Conservation (phyloP, 495 filamentous ascomycete genomes). For the Pyrenopolyporus hunteri region DNA sequence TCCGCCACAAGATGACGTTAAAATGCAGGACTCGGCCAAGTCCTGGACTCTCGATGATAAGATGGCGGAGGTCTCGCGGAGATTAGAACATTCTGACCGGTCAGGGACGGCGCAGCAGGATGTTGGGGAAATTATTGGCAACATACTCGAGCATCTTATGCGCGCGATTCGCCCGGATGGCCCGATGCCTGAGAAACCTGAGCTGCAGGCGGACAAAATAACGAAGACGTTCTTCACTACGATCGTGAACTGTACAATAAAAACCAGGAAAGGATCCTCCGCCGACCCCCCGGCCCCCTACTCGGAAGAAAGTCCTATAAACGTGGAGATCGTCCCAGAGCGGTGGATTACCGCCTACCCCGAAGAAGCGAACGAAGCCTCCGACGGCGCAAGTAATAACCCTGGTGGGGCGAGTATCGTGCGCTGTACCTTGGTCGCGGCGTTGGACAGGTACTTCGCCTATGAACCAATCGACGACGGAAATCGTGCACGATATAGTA, state of each 20-base stretch:
- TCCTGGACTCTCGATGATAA: constrained; percentile 48
- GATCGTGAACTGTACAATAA: constrained; percentile 50
- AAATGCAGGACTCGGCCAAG: constrained; percentile 28
- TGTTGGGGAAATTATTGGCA: constrained; percentile 92
- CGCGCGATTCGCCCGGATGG: constrained; percentile 76
- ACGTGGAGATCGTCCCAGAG: constrained; percentile 44
- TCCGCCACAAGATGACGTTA: constrained; percentile 19
- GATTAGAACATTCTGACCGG: constrained; percentile 51
- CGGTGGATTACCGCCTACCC: constrained; percentile 53
- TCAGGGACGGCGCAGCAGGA: constrained; percentile 72
- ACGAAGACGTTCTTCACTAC: constrained; percentile 64
- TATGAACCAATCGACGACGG: constrained; percentile 71
- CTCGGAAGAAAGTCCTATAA: constrained; percentile 37
- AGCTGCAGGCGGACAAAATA: constrained; percentile 75
- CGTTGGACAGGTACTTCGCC: constrained; percentile 84
- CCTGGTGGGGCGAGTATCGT: constrained; percentile 36
- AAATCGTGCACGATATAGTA: constrained; percentile 70
- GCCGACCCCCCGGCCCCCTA: background rate
- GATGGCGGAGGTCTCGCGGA: constrained; percentile 44
- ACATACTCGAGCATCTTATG: constrained; percentile 86
- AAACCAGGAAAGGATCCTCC: constrained; percentile 33
- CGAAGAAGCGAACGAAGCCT: constrained; percentile 16
- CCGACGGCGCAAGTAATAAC: background rate
- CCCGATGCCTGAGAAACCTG: constrained; percentile 59
- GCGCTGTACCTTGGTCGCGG: constrained; percentile 73